These are phyloP conservation scores for Rhododendron henanense DNA, from an alignment of 148 eudicot genomes.

Conservation along the genomic window DNA sequence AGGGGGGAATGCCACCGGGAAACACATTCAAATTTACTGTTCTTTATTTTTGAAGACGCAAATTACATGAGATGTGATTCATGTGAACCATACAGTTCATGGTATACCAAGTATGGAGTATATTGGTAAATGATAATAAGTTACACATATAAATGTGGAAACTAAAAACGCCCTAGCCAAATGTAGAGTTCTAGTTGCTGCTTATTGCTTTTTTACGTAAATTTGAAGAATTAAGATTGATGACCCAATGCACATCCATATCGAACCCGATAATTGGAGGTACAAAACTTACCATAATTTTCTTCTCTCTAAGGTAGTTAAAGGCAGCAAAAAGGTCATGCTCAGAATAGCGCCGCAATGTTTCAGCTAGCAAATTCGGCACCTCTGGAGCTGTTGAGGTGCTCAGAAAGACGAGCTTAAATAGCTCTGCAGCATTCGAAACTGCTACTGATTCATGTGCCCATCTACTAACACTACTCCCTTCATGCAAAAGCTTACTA, in stretches of 20 bases:
- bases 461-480: constrained; percentile 29
- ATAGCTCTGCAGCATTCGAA: constrained; percentile 86
- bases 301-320: constrained; percentile 80
- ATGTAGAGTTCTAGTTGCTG: background rate
- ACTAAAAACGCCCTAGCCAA: background rate
- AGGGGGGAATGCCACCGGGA: background rate
- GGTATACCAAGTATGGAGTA: background rate
- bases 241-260: background rate
- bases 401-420: constrained; percentile 87
- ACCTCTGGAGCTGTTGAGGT: constrained; percentile 61
- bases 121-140: background rate
- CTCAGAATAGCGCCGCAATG: constrained; percentile 84
- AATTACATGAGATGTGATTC: background rate
- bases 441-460: constrained; percentile 67
- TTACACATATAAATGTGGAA: background rate
- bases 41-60: background rate
- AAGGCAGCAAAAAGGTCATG: constrained; percentile 95
- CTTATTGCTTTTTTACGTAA: background rate
- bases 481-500: constrained; percentile 52
- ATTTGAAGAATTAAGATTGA: background rate
- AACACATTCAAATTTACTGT: background rate
- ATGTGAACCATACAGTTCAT: background rate
- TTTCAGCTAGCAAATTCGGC: constrained; percentile 75
- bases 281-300: constrained; percentile 59
- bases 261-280: constrained; percentile 7